phyloP scores from a whole-genome alignment of 73 alveolate genomes.

The Uronychia binucleata region DNA sequence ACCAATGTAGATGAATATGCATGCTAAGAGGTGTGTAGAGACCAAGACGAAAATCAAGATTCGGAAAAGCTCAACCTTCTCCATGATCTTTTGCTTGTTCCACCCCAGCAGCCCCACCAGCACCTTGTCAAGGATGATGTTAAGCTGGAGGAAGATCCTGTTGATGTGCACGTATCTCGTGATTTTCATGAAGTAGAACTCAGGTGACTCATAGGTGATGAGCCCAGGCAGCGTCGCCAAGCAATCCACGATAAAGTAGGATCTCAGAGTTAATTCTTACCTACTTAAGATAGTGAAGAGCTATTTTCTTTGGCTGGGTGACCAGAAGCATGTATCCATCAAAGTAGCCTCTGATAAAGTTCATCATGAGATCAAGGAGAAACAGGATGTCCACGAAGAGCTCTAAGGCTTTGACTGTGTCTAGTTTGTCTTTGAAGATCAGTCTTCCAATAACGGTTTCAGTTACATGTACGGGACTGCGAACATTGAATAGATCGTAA shows the following conservation, averaged over 20 bases:
- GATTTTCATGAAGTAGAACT: background rate
- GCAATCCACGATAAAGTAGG: constrained; percentile 41
- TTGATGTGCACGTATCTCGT: constrained; percentile 18
- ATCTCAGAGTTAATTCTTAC: background rate
- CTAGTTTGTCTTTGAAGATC: background rate
- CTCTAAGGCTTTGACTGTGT: constrained; percentile 17
- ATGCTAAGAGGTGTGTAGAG: constrained; percentile 40
- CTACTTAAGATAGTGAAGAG: background rate
- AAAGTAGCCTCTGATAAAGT: constrained; percentile 23
- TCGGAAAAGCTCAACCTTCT: background rate
- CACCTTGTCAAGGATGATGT: constrained; percentile 24
- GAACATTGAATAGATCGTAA: constrained; percentile 31
- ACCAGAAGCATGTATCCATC: background rate
- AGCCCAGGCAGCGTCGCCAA: constrained; percentile 34
- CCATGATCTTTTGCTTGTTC: constrained; percentile 11
- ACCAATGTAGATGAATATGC: constrained; percentile 40
- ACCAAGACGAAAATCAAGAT: constrained; percentile 30
- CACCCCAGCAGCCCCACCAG: constrained; percentile 3
- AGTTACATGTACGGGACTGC: constrained; percentile 44
- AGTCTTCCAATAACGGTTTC: background rate
- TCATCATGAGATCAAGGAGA: constrained; percentile 19
- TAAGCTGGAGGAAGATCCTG: constrained; percentile 18
- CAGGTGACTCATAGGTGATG: constrained; percentile 2
- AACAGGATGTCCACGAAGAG: constrained; percentile 23
- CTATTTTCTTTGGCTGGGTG: background rate